phyloP scores from a whole-genome alignment of 2,329 filamentous ascomycete genomes.

The Trichoderma polysporum region DNA sequence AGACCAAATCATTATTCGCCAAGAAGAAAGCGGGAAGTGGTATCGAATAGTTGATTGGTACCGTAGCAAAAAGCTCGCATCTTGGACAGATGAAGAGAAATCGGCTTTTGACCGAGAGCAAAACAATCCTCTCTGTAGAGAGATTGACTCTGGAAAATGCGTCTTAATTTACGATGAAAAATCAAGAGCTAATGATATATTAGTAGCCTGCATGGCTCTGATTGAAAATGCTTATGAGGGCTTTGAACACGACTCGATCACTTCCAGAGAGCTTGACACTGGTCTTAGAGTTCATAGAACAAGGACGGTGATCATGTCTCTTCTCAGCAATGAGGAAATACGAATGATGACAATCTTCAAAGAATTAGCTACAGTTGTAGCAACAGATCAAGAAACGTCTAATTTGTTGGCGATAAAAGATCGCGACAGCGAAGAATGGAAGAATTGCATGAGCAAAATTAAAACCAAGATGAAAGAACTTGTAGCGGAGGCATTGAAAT shows the following conservation, averaged over 20 bases:
- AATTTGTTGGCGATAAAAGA: neutral
- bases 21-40: conserved; percentile 22
- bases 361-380: conserved; percentile 16
- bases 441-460: neutral
- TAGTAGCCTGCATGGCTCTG: conserved; percentile 21
- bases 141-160: conserved; percentile 21
- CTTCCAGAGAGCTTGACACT: neutral
- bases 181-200: neutral
- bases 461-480: conserved; percentile 21
- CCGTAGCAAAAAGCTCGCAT: conserved; percentile 22
- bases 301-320: conserved; percentile 19
- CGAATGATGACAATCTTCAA: conserved; percentile 16
- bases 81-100: conserved; percentile 24
- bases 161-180: conserved; percentile 21
- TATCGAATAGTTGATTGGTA: conserved; percentile 26
- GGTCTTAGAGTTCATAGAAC: conserved; percentile 15
- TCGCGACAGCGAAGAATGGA: conserved; percentile 17
- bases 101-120: conserved; percentile 20
- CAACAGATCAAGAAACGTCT: conserved; percentile 6
- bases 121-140: conserved; percentile 23
- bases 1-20: conserved; percentile 22
- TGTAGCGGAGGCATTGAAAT: conserved; percentile 18
- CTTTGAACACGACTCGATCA: neutral
- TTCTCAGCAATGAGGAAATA: conserved; percentile 13
- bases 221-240: neutral